phyloP scores from a whole-genome alignment of 768 basidiomycete genomes.

The Termitomyces sp. region DNA sequence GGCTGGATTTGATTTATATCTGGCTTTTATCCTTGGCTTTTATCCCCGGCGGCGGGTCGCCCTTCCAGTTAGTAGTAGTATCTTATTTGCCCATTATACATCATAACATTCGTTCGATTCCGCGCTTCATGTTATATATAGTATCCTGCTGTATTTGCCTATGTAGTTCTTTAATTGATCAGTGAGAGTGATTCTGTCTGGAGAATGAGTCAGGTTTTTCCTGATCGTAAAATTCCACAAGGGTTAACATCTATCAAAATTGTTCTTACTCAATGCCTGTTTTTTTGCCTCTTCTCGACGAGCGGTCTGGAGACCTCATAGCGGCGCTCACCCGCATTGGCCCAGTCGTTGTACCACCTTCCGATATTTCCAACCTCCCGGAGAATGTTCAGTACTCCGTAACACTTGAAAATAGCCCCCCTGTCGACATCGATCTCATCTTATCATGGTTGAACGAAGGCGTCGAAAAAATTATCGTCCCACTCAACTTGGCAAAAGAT shows the following conservation, averaged over 20 bases:
- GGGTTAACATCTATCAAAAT: background rate
- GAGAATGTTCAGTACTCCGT: slow-evolving; percentile 41
- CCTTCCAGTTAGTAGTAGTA: background rate
- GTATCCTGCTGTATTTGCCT: background rate
- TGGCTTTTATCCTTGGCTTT: background rate
- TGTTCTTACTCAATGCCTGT: slow-evolving; percentile 26
- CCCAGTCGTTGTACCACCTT: slow-evolving; percentile 57
- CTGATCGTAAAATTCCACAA: slow-evolving; percentile 2
- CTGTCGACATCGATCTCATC: slow-evolving; percentile 47
- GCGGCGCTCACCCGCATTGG: slow-evolving; percentile 67
- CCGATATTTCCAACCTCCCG: slow-evolving; percentile 22
- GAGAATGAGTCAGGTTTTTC: background rate
- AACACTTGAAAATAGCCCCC: slow-evolving; percentile 45
- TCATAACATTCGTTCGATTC: background rate
- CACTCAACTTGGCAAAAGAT: slow-evolving; percentile 58
- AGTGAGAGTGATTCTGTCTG: background rate
- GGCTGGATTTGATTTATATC: slow-evolving; percentile 45
- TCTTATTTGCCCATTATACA: background rate
- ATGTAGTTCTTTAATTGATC: background rate
- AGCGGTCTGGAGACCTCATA: slow-evolving; percentile 42
- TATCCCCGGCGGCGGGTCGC: background rate
- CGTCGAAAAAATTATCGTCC: slow-evolving; percentile 73
- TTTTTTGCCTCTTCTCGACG: slow-evolving; percentile 60
- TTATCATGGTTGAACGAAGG: slow-evolving; percentile 72
- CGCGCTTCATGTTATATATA: background rate